Evolutionary conservation across 495 filamentous ascomycete genomes (phyloP).

Genomic region (Saxophila tyrrhenica): DNA sequence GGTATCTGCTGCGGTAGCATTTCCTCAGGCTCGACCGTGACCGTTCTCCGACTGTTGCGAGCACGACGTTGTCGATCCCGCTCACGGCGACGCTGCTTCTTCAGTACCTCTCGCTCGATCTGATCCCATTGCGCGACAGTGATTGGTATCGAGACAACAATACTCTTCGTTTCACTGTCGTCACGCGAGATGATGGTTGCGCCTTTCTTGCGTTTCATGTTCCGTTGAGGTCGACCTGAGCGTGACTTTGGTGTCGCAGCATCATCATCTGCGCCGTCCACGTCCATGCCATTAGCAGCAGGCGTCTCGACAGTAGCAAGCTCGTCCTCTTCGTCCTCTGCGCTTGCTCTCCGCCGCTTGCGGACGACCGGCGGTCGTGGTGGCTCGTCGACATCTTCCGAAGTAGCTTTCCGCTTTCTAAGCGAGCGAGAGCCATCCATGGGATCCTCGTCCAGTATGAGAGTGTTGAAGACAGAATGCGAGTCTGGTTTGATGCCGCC

Average conservation of each 20-base stretch:
- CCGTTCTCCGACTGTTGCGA: conserved; percentile 20
- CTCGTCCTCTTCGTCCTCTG: conserved; percentile 5
- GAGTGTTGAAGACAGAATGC: conserved; percentile 73
- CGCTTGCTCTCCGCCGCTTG: conserved; percentile 23
- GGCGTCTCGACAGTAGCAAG: not conserved
- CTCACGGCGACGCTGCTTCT: conserved; percentile 35
- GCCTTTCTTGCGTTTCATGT: conserved; percentile 12
- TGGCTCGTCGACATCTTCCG: conserved; percentile 40
- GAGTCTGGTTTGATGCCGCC: conserved; percentile 62
- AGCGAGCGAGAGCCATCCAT: conserved; percentile 77
- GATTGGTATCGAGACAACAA: conserved; percentile 50
- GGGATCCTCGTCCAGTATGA: conserved; percentile 68
- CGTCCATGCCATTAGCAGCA: not conserved
- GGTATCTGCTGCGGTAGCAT: conserved; percentile 32
- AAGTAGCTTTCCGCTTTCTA: conserved; percentile 69
- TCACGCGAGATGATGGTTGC: conserved; percentile 9
- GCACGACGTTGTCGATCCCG: conserved; percentile 28
- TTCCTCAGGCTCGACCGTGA: conserved; percentile 22
- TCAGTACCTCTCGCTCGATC: conserved; percentile 42
- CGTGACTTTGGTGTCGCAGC: conserved; percentile 15
- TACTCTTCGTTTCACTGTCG: conserved; percentile 27
- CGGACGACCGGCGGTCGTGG: conserved; percentile 23
- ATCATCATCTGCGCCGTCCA: conserved; percentile 11
- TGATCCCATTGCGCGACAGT: conserved; percentile 45
- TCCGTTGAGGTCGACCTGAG: conserved; percentile 14